Evolutionary conservation across 306 rosid genomes (phyloP), one percentile per base, ranked within the genome.

Genomic region (Sicyos baderoa): DNA sequence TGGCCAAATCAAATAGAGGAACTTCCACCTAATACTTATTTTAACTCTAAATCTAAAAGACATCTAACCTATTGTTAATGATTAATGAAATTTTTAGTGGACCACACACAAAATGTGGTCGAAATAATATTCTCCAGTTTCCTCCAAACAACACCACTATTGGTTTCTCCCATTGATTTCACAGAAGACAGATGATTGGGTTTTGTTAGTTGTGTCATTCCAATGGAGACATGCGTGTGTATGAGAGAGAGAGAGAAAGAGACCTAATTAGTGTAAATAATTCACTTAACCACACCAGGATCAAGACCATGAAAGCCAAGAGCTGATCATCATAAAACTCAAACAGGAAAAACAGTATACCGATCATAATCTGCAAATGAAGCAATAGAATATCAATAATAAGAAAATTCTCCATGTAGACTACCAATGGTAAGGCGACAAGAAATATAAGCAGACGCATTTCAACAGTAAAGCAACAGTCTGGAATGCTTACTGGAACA

Each of bases 231-330:
- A 25, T 17, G 66, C 0, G 72, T 1, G 55, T 4, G 52, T 29
- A 32, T 16, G 4, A 6, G 57, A 48, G 68, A 54, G 81, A 80
- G 70, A 68, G 76, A 75, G 77, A 81, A 68, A 65, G 55, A 63
- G 13, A 93, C 99, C 99, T 93, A 62, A 93, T 85, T 35, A 93
- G 88, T 11, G 99, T 93, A 74, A 93, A 93, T 32, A 93, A 82
- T 78, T 93, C 99, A 60, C 99, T 90, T 83, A 93, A 76, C 99
- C 99, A 93, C 75, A 93, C 99, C 70, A 93, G 95, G 58, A 90
- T 93, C 82, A 93, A 81, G 79, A 93, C 95, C 94, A 88, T 87
- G 79, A 90, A 93, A 68, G 99, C 99, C 82, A 93, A 81, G 44
- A 93, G 84, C 73, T 93, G 99, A 79, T 93, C 99, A 0, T 93